phyloP scores from a whole-genome alignment of 2,329 filamentous ascomycete species.

The Venturia nashicola region DNA sequence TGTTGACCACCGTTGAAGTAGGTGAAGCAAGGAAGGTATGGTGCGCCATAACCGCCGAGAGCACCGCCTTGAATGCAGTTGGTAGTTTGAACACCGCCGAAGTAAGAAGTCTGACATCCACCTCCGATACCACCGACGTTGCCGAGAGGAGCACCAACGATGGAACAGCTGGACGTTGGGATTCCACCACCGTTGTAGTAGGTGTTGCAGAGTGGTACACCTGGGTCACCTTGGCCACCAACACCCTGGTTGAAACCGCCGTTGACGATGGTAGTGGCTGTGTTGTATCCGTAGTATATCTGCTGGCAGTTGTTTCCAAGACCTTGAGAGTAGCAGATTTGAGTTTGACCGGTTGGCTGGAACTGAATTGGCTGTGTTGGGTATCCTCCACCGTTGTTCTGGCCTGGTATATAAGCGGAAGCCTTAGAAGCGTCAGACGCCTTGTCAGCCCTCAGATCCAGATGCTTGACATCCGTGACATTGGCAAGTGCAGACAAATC shows the following conservation, averaged over 20 bases:
- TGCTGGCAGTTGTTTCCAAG: background rate
- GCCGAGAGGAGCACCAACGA: background rate
- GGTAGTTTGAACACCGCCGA: background rate
- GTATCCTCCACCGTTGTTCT: background rate
- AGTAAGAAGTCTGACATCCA: background rate
- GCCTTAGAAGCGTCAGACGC: background rate
- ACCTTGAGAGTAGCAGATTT: background rate
- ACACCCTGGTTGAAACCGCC: background rate
- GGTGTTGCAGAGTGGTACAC: background rate
- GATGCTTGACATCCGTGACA: background rate
- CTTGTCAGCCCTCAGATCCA: background rate
- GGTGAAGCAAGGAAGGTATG: conserved; percentile 4
- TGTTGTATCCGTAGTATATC: conserved; percentile 3
- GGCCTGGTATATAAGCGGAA: background rate
- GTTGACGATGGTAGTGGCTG: conserved; percentile 2
- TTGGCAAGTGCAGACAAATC: background rate
- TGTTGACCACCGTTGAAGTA: conserved; percentile 4
- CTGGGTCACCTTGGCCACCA: background rate
- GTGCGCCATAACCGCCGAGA: conserved; percentile 1
- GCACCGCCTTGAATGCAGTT: conserved; percentile 1
- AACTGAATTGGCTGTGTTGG: background rate
- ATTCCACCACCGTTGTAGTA: background rate
- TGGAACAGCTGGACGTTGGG: conserved; percentile 2
- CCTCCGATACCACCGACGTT: background rate
- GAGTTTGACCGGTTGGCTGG: background rate